phyloP scores from a whole-genome alignment of 1,284 basidiomycete species.

The Prillingera fragicola region DNA sequence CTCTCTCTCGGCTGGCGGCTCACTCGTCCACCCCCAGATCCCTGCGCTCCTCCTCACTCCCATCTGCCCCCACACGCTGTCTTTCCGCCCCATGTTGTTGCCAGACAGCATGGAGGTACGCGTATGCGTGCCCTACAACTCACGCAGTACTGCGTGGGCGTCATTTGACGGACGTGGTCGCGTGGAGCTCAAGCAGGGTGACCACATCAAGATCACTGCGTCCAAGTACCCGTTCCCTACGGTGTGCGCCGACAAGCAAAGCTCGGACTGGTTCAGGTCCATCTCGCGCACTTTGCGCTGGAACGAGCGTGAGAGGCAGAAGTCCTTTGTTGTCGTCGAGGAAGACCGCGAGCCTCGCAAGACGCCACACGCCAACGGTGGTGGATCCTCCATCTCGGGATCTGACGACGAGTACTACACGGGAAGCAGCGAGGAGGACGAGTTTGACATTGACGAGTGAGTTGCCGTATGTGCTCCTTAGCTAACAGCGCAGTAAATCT shows the following conservation, averaged over 20 bases:
- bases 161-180: slow-evolving; percentile 96
- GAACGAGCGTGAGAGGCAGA: slow-evolving; percentile 96
- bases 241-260: slow-evolving; percentile 94
- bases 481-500: slow-evolving; percentile 20
- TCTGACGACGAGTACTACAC: slow-evolving; percentile 51
- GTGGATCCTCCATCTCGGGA: slow-evolving; percentile 53
- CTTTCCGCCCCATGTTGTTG: slow-evolving; percentile 96
- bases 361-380: slow-evolving; percentile 40
- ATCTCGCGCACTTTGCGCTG: slow-evolving; percentile 94
- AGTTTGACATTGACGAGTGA: slow-evolving; percentile 85
- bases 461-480: slow-evolving; percentile 41
- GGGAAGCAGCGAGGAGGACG: slow-evolving; percentile 62
- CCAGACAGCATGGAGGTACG: slow-evolving; percentile 98
- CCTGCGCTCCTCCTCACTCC: slow-evolving; percentile 95
- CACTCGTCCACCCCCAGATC: slow-evolving; percentile 95
- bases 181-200: slow-evolving; percentile 94
- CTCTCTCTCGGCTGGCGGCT: slow-evolving; percentile 96
- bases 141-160: slow-evolving; percentile 96
- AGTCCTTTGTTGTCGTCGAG: slow-evolving; percentile 95
- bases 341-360: slow-evolving; percentile 52
- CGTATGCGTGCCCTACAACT: slow-evolving; percentile 97
- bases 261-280: slow-evolving; percentile 96
- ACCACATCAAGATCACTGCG: slow-evolving; percentile 97
- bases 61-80: slow-evolving; percentile 97
- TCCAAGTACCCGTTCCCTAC: slow-evolving; percentile 99